Conservation (phyloP, 2,329 filamentous ascomycete species). For the Hymenoscyphus infarciens region DNA sequence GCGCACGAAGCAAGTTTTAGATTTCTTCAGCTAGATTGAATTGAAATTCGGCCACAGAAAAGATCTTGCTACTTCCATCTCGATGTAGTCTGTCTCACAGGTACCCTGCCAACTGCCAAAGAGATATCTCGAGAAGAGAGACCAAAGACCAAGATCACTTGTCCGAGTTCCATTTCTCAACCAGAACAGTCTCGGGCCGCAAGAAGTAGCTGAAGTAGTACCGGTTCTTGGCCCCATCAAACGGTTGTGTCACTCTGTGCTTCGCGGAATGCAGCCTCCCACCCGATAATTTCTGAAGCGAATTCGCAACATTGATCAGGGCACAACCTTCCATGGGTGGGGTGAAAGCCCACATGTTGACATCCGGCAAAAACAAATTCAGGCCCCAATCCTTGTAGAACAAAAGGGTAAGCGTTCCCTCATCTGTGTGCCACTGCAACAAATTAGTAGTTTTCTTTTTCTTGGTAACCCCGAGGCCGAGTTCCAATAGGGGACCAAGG, state of each 20-base stretch:
- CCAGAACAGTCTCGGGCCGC: conserved; percentile 25
- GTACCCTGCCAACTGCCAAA: too few relatives aligned
- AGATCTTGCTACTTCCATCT: too few relatives aligned
- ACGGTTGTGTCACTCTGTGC: conserved; percentile 30
- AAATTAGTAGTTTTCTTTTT: not conserved
- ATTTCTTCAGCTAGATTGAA: too few relatives aligned
- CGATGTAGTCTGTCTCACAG: too few relatives aligned
- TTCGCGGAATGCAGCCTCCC: conserved; percentile 27
- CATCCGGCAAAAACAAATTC: conserved; percentile 12
- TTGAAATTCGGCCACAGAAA: too few relatives aligned
- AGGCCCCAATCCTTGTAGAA: conserved; percentile 27
- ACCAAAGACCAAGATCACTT: conserved; percentile 11
- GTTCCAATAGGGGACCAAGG: too few relatives aligned
- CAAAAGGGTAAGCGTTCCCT: conserved; percentile 28
- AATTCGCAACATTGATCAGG: conserved; percentile 30
- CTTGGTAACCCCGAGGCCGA: too few relatives aligned
- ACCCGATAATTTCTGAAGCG: conserved; percentile 26
- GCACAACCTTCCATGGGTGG: conserved; percentile 21
- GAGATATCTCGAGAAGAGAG: not conserved
- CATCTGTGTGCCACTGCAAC: conserved; percentile 25
- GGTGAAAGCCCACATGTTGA: conserved; percentile 18
- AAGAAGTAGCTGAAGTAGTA: conserved; percentile 32
- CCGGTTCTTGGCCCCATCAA: conserved; percentile 26
- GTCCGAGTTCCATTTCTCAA: conserved; percentile 19
- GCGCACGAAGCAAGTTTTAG: too few relatives aligned